These are phyloP conservation scores for Leccinum variicolor DNA, from an alignment of 768 basidiomycete species.

Conservation along the genomic window DNA sequence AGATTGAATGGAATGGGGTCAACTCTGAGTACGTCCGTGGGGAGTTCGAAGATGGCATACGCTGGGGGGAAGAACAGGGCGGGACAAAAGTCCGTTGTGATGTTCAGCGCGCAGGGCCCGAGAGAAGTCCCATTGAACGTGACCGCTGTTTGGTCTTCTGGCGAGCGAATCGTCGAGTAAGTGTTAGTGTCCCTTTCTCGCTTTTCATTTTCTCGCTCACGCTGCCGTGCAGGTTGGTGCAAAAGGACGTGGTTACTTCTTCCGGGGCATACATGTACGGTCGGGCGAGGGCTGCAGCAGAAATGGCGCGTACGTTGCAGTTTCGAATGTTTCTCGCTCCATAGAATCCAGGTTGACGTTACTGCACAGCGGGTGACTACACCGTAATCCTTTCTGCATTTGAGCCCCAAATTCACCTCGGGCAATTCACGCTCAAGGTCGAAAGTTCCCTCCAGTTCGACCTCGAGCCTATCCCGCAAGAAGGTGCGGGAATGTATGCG, in stretches of 20 bases:
- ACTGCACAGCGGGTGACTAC: conserved; percentile 56
- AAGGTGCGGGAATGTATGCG: conserved; percentile 89
- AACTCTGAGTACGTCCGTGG: background rate
- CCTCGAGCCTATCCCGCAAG: conserved; percentile 65
- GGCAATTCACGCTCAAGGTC: conserved; percentile 61
- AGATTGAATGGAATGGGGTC: background rate
- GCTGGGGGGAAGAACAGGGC: background rate
- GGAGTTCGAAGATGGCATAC: conserved; percentile 8
- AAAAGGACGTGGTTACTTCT: conserved; percentile 67
- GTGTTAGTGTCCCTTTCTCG: conserved; percentile 26
- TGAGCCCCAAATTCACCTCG: conserved; percentile 60
- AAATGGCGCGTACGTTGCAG: conserved; percentile 47
- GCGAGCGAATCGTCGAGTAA: conserved; percentile 72
- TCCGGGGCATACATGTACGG: conserved; percentile 86
- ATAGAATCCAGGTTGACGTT: background rate
- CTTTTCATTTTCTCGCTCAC: background rate
- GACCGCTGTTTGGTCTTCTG: conserved; percentile 70
- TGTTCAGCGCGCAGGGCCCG: conserved; percentile 49
- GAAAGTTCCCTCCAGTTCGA: conserved; percentile 62
- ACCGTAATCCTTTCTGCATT: conserved; percentile 85
- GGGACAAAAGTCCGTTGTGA: conserved; percentile 37
- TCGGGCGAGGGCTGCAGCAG: conserved; percentile 50
- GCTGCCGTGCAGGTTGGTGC: conserved; percentile 40
- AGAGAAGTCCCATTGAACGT: conserved; percentile 74
- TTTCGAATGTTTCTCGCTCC: background rate